phyloP scores from a whole-genome alignment of 1,139 yeast species.

The Yamadazyma sp. region DNA sequence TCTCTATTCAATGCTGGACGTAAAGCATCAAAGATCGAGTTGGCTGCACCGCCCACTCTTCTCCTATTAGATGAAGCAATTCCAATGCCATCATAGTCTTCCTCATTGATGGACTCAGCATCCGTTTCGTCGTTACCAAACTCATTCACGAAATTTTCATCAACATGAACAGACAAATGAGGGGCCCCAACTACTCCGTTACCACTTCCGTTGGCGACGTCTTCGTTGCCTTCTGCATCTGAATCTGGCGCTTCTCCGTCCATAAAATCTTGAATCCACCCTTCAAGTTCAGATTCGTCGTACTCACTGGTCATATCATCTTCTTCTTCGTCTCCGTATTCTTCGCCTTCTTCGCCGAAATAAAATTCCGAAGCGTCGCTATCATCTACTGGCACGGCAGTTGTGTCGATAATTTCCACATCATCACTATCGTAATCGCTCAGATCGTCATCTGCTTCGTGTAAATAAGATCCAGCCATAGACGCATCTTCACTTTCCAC shows the following conservation, averaged over 20 bases:
- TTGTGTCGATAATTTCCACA: conserved; percentile 46
- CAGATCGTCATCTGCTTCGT: conserved; percentile 4
- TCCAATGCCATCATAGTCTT: conserved; percentile 20
- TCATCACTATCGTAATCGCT: conserved; percentile 29
- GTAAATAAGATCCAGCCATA: conserved; percentile 15
- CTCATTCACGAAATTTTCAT: neutral
- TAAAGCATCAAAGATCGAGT: conserved; percentile 26
- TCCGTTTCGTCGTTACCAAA: conserved; percentile 1
- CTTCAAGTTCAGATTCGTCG: conserved; percentile 44
- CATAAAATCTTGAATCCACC: conserved; percentile 43
- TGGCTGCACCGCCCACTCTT: conserved; percentile 22
- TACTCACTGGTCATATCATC: conserved; percentile 34
- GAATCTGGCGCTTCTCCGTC: neutral
- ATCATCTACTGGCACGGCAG: conserved; percentile 19
- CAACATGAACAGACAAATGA: conserved; percentile 10
- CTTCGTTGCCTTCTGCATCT: neutral
- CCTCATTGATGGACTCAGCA: conserved; percentile 16
- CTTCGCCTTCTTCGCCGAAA: conserved; percentile 26
- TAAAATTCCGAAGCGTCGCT: conserved; percentile 28
- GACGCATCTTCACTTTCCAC: conserved; percentile 17
- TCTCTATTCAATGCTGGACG: conserved; percentile 22
- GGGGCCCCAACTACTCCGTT: no score
- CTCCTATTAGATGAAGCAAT: conserved; percentile 15
- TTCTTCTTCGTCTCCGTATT: conserved; percentile 27
- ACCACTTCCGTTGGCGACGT: neutral